Evolutionary conservation across 202 grass and related monocot species (phyloP).

Genomic region (Bolboschoenoplectus hybrid): DNA sequence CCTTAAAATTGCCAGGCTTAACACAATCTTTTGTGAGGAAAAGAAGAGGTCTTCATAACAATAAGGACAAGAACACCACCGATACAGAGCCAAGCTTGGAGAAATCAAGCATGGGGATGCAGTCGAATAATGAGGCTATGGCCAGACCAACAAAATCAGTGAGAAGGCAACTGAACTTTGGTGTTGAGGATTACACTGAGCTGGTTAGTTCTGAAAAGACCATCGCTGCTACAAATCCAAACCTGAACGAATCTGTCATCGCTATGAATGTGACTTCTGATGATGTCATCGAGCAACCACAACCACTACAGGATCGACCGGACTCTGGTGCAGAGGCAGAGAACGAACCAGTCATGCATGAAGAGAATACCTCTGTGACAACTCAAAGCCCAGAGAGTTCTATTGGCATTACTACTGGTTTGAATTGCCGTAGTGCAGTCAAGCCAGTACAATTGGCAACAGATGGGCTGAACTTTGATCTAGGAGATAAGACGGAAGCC

Average conservation of each 20-base stretch:
- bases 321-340: neutral
- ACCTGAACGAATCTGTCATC: neutral
- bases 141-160: constrained; percentile 10
- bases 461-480: neutral
- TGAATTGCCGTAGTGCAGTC: neutral
- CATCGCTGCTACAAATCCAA: neutral
- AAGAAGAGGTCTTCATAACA: neutral
- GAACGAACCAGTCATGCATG: neutral
- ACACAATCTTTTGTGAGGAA: neutral
- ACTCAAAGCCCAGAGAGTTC: neutral
- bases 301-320: neutral
- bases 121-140: neutral
- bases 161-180: constrained; percentile 5
- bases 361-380: constrained; percentile 16
- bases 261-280: neutral
- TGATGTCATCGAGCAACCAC: neutral
- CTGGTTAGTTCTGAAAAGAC: neutral
- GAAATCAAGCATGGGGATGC: neutral
- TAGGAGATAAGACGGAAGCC: neutral
- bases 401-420: neutral
- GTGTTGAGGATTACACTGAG: neutral
- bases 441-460: neutral
- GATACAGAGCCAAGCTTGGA: neutral
- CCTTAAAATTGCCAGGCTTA: neutral
- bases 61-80: neutral